Percentiles rank a stretch among this genome's conserved stretches.
Evolutionary conservation across 176 grass and related monocot genomes (phyloP).

Genomic region (Oryza nivara): DNA sequence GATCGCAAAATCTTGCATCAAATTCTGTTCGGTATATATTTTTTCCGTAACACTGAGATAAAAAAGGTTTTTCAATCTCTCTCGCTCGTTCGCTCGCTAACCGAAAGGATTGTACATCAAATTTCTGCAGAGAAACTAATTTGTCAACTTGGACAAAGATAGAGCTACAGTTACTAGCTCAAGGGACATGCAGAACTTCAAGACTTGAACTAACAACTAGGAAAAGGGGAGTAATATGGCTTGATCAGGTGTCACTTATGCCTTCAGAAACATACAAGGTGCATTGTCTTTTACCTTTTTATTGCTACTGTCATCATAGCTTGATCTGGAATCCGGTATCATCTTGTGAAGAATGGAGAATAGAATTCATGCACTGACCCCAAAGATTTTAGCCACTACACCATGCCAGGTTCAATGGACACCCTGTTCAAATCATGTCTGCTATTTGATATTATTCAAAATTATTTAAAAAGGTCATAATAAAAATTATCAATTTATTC

Average conservation of each 20-base stretch:
- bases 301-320: too few relatives aligned
- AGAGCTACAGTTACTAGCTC: constrained; percentile 36
- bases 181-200: constrained; percentile 43
- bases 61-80: background rate
- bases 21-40: constrained; percentile 15
- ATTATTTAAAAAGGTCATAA: too few relatives aligned
- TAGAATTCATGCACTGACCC: too few relatives aligned
- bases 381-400: too few relatives aligned
- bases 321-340: too few relatives aligned
- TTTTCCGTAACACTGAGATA: background rate
- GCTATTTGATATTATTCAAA: too few relatives aligned
- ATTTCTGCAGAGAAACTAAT: background rate
- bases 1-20: constrained; percentile 25
- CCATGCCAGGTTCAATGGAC: too few relatives aligned
- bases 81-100: too few relatives aligned
- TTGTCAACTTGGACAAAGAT: constrained; percentile 47
- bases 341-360: too few relatives aligned
- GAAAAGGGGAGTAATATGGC: constrained; percentile 50
- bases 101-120: too few relatives aligned
- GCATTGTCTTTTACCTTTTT: background rate
- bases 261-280: constrained; percentile 61
- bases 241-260: constrained; percentile 64
- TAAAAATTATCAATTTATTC: too few relatives aligned
- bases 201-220: constrained; percentile 49
- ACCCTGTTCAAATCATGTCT: too few relatives aligned